Conservation (phyloP, 306 rosid genomes). For the Rosa chinensis region DNA sequence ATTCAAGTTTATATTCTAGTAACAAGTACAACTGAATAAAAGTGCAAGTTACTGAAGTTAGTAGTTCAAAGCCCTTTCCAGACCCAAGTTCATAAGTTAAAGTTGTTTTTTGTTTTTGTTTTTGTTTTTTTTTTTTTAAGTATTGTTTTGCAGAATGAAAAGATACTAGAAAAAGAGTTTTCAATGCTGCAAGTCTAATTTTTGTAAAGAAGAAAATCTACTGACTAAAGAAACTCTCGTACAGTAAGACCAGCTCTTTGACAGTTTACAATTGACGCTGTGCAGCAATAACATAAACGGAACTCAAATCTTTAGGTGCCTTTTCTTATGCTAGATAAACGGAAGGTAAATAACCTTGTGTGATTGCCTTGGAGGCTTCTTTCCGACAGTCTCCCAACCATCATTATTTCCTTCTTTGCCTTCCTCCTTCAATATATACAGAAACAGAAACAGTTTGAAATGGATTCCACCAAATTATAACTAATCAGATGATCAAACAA, state of each 20-base stretch:
- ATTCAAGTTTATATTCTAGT: background rate
- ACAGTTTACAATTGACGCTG: background rate
- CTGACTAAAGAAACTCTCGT: background rate
- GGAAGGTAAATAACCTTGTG: constrained; percentile 61
- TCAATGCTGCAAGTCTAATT: background rate
- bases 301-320: constrained; percentile 9
- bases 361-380: constrained; percentile 49
- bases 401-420: constrained; percentile 40
- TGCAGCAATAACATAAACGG: background rate
- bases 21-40: background rate
- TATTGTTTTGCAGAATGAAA: background rate
- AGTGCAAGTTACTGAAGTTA: background rate
- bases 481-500: background rate
- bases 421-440: constrained; percentile 43
- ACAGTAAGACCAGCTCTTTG: background rate
- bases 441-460: constrained; percentile 7
- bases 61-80: background rate
- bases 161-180: background rate
- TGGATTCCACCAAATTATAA: background rate
- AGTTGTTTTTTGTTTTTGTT: too few relatives aligned
- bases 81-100: background rate
- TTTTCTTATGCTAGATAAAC: constrained; percentile 15
- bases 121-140: too few relatives aligned
- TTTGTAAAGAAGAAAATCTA: background rate
- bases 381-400: constrained; percentile 84